These are phyloP conservation scores for Mangifera indica DNA, from an alignment of 345 rosid genomes.

Conservation along the genomic window DNA sequence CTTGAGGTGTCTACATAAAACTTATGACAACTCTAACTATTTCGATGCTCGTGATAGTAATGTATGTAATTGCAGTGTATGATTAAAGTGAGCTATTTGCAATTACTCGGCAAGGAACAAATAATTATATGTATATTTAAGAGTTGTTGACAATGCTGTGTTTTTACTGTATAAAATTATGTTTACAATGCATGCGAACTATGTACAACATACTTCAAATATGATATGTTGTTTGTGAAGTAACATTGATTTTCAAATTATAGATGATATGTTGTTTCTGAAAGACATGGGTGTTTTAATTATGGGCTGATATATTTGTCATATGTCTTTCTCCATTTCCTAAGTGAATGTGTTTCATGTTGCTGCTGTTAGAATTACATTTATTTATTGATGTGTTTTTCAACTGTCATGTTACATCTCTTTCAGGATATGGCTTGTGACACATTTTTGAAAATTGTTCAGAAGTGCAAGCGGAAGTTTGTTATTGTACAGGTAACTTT, in stretches of 20 bases:
- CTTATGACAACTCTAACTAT: neutral
- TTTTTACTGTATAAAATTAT: neutral
- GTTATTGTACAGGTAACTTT: conserved; percentile 79
- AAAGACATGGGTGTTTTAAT: too few species aligned
- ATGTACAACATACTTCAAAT: neutral
- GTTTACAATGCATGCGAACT: too few species aligned
- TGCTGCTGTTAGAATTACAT: neutral
- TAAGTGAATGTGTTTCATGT: neutral
- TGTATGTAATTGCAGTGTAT: neutral
- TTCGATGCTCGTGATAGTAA: neutral
- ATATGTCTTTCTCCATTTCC: neutral
- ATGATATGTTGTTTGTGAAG: neutral
- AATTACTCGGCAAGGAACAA: neutral
- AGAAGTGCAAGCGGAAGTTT: conserved; percentile 96
- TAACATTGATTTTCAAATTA: neutral
- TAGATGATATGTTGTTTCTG: too few species aligned
- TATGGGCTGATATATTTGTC: neutral
- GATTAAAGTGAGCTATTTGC: neutral
- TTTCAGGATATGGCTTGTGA: conserved; percentile 99
- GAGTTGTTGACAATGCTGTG: neutral
- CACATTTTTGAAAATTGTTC: conserved; percentile 98
- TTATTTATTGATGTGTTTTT: neutral
- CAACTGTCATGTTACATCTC: conserved; percentile 6
- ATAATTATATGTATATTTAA: neutral
- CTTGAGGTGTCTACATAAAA: too few species aligned